A percentile compares a stretch with the other conserved stretches of the same genome.
Conservation (phyloP, 75 land plant genomes). For the Pinus tabuliformis region DNA sequence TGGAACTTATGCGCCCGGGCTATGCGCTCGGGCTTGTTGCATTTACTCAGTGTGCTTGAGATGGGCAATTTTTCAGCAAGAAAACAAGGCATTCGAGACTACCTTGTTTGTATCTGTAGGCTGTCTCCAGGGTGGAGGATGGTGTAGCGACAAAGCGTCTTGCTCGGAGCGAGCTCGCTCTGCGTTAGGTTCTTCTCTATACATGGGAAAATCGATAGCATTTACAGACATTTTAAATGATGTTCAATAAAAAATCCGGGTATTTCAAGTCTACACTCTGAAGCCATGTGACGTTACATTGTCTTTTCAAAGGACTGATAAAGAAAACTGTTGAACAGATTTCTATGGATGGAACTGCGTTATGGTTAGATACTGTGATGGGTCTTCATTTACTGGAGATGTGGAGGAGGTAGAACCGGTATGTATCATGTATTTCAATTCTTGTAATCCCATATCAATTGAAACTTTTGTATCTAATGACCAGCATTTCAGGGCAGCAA, state of each 20-base stretch:
- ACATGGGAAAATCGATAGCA: constrained; percentile 39
- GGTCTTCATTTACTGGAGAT: constrained; percentile 81
- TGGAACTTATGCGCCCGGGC: too few relatives aligned
- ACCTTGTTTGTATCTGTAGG: too few relatives aligned
- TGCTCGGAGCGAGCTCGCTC: constrained; percentile 60
- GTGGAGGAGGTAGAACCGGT: constrained; percentile 35
- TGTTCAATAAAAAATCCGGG: constrained; percentile 62
- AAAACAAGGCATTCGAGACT: too few relatives aligned
- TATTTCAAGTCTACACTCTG: background rate
- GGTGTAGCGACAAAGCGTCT: constrained; percentile 65
- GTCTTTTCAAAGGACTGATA: background rate
- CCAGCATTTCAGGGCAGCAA: constrained; percentile 8
- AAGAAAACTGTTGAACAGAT: constrained; percentile 24
- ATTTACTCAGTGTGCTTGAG: too few relatives aligned
- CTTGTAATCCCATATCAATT: background rate
- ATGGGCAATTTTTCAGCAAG: too few relatives aligned
- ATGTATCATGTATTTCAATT: constrained; percentile 22
- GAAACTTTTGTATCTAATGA: background rate
- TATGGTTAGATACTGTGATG: constrained; percentile 84
- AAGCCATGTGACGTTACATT: too few relatives aligned
- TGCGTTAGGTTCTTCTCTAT: constrained; percentile 62
- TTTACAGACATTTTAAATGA: constrained; percentile 80
- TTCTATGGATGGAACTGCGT: constrained; percentile 91
- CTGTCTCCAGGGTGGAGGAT: constrained; percentile 98
- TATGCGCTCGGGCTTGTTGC: too few relatives aligned